These are phyloP conservation scores for Crithidia brevicula DNA, from an alignment of 208 protist genomes.

Conservation along the genomic window DNA sequence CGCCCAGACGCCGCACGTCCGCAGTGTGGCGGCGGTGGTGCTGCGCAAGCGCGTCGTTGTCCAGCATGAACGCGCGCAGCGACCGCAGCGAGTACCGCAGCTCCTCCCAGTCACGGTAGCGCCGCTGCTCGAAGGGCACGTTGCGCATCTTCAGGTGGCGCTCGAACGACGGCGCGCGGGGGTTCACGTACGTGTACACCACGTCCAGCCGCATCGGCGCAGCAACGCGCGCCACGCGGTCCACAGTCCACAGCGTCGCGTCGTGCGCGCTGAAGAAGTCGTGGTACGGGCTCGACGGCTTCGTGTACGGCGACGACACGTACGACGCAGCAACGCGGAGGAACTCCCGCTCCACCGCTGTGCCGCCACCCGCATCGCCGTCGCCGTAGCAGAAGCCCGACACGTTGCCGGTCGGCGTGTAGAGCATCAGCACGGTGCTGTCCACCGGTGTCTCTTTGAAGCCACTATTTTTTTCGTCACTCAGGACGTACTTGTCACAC, in stretches of 20 bases:
- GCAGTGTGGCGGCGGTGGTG: constrained; percentile 21
- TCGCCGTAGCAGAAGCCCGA: constrained; percentile 29
- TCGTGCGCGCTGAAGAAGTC: constrained; percentile 41
- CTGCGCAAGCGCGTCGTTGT: constrained; percentile 33
- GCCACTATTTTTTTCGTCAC: not conserved
- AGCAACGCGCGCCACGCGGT: constrained; percentile 24
- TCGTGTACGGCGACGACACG: constrained; percentile 30
- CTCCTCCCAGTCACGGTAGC: constrained; percentile 64
- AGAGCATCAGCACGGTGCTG: constrained; percentile 46
- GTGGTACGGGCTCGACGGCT: constrained; percentile 30
- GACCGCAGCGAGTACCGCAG: constrained; percentile 58
- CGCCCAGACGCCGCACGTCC: constrained; percentile 28
- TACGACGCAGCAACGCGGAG: constrained; percentile 35
- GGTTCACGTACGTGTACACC: constrained; percentile 68
- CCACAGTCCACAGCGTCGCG: constrained; percentile 51
- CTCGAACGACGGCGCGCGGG: constrained; percentile 36
- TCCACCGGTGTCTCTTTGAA: constrained; percentile 26
- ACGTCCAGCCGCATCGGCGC: constrained; percentile 52
- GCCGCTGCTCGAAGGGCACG: constrained; percentile 24
- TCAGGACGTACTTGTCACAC: not conserved
- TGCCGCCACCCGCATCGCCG: not conserved
- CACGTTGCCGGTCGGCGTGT: constrained; percentile 2
- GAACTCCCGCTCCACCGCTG: constrained; percentile 28
- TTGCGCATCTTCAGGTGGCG: constrained; percentile 28
- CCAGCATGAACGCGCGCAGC: constrained; percentile 33